A percentile compares a stretch with the other conserved stretches of the same genome.
These are phyloP conservation scores for Fonsecaea pedrosoi DNA, from an alignment of 2,329 filamentous ascomycete genomes.

Conservation along the genomic window DNA sequence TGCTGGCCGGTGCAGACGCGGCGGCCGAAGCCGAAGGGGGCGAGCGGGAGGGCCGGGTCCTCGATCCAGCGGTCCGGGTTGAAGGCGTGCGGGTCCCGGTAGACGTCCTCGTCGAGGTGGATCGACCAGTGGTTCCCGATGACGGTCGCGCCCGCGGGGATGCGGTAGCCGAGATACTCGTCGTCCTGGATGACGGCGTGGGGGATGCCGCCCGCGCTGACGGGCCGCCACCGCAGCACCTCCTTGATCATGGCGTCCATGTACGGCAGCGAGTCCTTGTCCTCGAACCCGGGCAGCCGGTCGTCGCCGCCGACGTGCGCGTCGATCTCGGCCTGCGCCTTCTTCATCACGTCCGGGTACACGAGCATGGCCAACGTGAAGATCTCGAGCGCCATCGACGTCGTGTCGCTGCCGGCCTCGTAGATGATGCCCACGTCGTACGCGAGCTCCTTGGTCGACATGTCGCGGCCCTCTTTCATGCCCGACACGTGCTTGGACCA, in stretches of 20 bases:
- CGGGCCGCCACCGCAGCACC: constrained; percentile 49
- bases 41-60: constrained; percentile 53
- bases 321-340: constrained; percentile 46
- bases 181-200: constrained; percentile 56
- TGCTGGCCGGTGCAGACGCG: constrained; percentile 52
- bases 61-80: constrained; percentile 43
- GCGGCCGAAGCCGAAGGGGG: constrained; percentile 64
- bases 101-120: constrained; percentile 51
- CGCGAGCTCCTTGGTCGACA: constrained; percentile 52
- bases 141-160: constrained; percentile 58
- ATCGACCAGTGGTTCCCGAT: constrained; percentile 55
- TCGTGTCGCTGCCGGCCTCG: constrained; percentile 44
- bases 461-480: constrained; percentile 48
- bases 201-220: constrained; percentile 44
- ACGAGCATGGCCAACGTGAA: constrained; percentile 43
- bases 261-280: constrained; percentile 43
- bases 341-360: constrained; percentile 35
- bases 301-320: constrained; percentile 39
- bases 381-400: constrained; percentile 42
- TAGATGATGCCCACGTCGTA: constrained; percentile 51
- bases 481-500: constrained; percentile 35
- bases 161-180: constrained; percentile 56
- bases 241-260: constrained; percentile 45
- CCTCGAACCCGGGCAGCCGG: constrained; percentile 46
- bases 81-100: constrained; percentile 49